Base-by-base conservation (phyloP, 495 filamentous ascomycete genomes). In the Neurospora africana region DNA sequence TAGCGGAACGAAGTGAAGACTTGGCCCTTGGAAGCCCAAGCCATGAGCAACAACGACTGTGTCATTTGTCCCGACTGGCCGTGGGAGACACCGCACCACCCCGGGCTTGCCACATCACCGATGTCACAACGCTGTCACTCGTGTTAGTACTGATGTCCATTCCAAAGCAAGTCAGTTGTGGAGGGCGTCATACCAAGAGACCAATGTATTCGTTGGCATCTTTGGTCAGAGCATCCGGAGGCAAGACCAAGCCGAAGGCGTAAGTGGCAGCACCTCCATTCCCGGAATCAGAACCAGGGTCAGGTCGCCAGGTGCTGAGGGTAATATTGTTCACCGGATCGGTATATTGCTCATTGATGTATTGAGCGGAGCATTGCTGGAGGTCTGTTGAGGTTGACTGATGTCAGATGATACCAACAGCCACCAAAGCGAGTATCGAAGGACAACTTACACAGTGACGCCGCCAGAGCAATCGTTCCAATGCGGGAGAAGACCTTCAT, bases 161-260 rank as follows among this genome's bases (percentile, higher is more conserved):
- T 41, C 71, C 69, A 68, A 15, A 17, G 21, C 38, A 6, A 37
- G 73, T n/a, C 17, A 15, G 47, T 27, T 11, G 11, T 58, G 69
- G 58, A 68, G 69, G 0, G 11, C 10, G n/a, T 79, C 81, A 5
- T 81, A 87, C 85, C 70, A 87, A 78, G 17, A 84, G 71, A 72
- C 89, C 89, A 72, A 90, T 87, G 71, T 89, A 90, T 74, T 90
- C 88, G 43, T 78, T 82, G 2, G 85, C 82, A 72, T 88, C 81
- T 67, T 82, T 83, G 8, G 80, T 83, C 19, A 86, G 78, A 19
- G 86, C 84, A 73, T 84, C 83, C 19, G 76, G 53, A 13, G 89
- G 89, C n/a, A 91, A 78, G 5, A 85, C 82, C 69, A 89, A 68
- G 75, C 89, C 89, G 70, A 85, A 86, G 68, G 86, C 87, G 71